Conservation (phyloP, 1,284 basidiomycete species). For the Trichosporon faecale region DNA sequence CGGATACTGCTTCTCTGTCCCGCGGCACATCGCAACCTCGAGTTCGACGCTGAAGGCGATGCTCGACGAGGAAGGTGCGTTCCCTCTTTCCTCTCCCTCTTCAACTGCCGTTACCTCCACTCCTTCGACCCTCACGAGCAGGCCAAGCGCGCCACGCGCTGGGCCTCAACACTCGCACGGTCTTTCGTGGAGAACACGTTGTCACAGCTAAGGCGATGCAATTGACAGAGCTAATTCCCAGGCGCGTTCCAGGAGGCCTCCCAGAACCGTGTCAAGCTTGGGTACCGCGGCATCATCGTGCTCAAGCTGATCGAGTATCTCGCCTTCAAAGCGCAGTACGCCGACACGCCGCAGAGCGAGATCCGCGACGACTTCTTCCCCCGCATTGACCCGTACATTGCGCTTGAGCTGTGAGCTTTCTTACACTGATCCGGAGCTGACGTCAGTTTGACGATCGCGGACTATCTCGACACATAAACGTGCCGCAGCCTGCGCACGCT, state of each 20-base stretch:
- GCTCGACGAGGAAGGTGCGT: constrained; percentile 49
- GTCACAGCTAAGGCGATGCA: too few relatives aligned
- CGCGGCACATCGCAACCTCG: constrained; percentile 44
- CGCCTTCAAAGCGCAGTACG: constrained; percentile 56
- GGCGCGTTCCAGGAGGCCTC: constrained; percentile 53
- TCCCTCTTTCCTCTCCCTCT: not conserved
- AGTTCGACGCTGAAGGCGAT: constrained; percentile 50
- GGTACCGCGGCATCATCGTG: constrained; percentile 56
- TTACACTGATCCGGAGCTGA: constrained; percentile 13
- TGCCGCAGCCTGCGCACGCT: not conserved
- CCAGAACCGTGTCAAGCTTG: constrained; percentile 48
- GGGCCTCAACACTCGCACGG: too few relatives aligned
- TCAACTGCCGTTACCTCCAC: not conserved
- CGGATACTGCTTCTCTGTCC: constrained; percentile 49
- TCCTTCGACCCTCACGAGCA: too few relatives aligned
- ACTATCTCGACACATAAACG: constrained; percentile 49
- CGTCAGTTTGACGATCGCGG: constrained; percentile 53
- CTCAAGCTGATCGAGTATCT: constrained; percentile 61
- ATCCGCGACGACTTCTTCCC: constrained; percentile 58
- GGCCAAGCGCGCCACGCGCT: too few relatives aligned
- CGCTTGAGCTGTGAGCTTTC: constrained; percentile 58
- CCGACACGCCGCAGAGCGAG: constrained; percentile 49
- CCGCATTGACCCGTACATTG: constrained; percentile 59
- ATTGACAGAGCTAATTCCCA: constrained; percentile 12
- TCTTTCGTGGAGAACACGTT: too few relatives aligned